A percentile compares a stretch with the other conserved stretches of the same genome.
Evolutionary conservation across 208 protist genomes (phyloP).

Genomic region (Plasmodiophora brassicae): DNA sequence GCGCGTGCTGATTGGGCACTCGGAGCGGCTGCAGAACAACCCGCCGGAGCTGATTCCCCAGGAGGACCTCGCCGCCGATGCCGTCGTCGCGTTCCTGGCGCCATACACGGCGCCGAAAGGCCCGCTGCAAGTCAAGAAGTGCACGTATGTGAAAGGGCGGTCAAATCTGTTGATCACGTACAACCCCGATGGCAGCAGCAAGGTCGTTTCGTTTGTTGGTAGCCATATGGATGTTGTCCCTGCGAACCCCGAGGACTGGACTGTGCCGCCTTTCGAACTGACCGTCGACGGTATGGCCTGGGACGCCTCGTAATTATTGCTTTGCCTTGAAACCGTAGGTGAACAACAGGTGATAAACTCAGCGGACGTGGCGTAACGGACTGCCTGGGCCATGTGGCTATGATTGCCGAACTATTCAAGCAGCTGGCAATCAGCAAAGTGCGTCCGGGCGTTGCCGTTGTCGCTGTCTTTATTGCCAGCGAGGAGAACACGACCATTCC

Average conservation of each 20-base stretch:
- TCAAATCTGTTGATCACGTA: background rate
- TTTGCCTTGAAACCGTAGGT: background rate
- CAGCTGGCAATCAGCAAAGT: constrained; percentile 58
- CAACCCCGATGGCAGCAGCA: constrained; percentile 34
- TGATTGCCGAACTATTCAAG: constrained; percentile 60
- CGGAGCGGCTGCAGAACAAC: constrained; percentile 45
- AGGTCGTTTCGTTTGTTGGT: constrained; percentile 59
- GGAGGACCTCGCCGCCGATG: constrained; percentile 42
- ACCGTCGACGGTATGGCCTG: constrained; percentile 39
- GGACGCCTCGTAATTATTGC: background rate
- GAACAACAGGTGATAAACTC: constrained; percentile 54
- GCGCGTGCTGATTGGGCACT: background rate
- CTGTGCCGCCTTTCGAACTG: constrained; percentile 57
- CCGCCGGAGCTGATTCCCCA: constrained; percentile 41
- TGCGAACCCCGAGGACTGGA: constrained; percentile 53
- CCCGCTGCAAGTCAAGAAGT: background rate
- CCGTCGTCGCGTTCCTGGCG: constrained; percentile 37
- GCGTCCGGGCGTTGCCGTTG: constrained; percentile 51
- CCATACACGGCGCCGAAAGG: constrained; percentile 31
- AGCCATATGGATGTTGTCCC: constrained; percentile 62
- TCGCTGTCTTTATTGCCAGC: constrained; percentile 63
- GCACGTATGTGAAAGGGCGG: background rate
- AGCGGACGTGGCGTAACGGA: constrained; percentile 62
- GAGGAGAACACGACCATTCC: constrained; percentile 58
- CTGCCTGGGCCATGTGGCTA: constrained; percentile 63